These are phyloP conservation scores for Cryptococcus deneoformans DNA, from an alignment of 1,284 basidiomycete genomes.

Conservation along the genomic window DNA sequence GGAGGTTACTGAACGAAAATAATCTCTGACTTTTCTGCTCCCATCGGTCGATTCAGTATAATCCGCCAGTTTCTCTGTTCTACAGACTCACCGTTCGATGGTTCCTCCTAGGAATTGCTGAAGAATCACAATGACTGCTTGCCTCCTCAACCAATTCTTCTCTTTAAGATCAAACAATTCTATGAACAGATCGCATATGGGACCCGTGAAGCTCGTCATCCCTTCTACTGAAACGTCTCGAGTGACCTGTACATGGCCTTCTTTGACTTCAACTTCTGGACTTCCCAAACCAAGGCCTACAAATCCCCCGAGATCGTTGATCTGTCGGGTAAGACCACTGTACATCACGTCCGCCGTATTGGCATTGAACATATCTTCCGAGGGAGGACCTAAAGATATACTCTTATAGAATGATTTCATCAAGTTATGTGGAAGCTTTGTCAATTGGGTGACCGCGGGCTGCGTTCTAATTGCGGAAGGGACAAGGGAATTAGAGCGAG, in stretches of 20 bases:
- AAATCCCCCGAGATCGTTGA: slow-evolving; percentile 75
- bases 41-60: background rate
- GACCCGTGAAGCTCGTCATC: slow-evolving; percentile 81
- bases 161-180: slow-evolving; percentile 93
- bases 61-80: background rate
- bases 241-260: background rate
- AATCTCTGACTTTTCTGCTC: slow-evolving; percentile 79
- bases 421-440: slow-evolving; percentile 56
- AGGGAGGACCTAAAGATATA: slow-evolving; percentile 62
- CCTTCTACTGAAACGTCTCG: slow-evolving; percentile 56
- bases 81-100: slow-evolving; percentile 69
- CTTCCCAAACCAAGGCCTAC: slow-evolving; percentile 65
- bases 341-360: slow-evolving; percentile 88
- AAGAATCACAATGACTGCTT: slow-evolving; percentile 92
- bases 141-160: slow-evolving; percentile 92
- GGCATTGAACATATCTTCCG: slow-evolving; percentile 90
- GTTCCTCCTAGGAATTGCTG: slow-evolving; percentile 95
- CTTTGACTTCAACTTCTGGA: slow-evolving; percentile 26
- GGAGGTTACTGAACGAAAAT: slow-evolving; percentile 61
- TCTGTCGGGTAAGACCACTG: slow-evolving; percentile 68
- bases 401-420: slow-evolving; percentile 83
- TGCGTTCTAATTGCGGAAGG: background rate
- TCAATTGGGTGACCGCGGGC: slow-evolving; percentile 53
- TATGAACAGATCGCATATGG: slow-evolving; percentile 89
- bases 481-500: slow-evolving; percentile 52